Evolutionary conservation across 768 basidiomycete species (phyloP).

Genomic region (Hericium rajendrae): DNA sequence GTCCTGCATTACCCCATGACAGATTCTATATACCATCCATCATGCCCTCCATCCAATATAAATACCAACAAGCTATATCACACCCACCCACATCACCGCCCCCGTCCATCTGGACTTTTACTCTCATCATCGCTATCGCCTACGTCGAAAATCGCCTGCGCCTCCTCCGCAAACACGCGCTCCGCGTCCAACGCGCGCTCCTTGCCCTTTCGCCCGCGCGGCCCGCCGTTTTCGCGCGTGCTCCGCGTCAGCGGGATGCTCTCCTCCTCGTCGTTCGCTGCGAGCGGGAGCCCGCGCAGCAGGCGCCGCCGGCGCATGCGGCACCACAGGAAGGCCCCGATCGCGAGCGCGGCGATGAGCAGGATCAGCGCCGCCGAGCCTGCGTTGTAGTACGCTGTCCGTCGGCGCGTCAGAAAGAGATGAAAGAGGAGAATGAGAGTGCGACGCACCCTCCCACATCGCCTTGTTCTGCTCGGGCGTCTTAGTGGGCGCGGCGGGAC

Average conservation of each 20-base stretch:
- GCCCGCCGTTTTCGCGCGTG: slow-evolving; percentile 16
- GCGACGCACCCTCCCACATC: slow-evolving; percentile 75
- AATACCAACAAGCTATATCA: background rate
- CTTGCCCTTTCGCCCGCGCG: slow-evolving; percentile 25
- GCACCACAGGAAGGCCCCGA: slow-evolving; percentile 77
- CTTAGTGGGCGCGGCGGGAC: slow-evolving; percentile 35
- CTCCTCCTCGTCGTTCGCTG: slow-evolving; percentile 43
- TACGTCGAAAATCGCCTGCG: slow-evolving; percentile 34
- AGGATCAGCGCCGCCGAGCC: slow-evolving; percentile 83
- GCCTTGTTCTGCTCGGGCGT: slow-evolving; percentile 73
- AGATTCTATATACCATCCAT: background rate
- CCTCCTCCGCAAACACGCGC: slow-evolving; percentile 6
- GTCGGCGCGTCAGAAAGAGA: too few relatives aligned
- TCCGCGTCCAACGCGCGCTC: slow-evolving; percentile 19
- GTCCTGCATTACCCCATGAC: background rate
- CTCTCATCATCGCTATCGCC: slow-evolving; percentile 36
- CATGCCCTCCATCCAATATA: background rate
- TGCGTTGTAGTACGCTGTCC: slow-evolving; percentile 85
- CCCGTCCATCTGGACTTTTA: background rate
- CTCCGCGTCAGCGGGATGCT: slow-evolving; percentile 52
- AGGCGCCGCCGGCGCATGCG: slow-evolving; percentile 40
- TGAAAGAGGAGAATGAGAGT: background rate
- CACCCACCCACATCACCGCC: background rate
- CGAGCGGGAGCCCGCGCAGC: slow-evolving; percentile 28
- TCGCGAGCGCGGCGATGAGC: slow-evolving; percentile 53